Base-by-base conservation (phyloP, 2,329 filamentous ascomycete species). In the Exserohilum rostratum region DNA sequence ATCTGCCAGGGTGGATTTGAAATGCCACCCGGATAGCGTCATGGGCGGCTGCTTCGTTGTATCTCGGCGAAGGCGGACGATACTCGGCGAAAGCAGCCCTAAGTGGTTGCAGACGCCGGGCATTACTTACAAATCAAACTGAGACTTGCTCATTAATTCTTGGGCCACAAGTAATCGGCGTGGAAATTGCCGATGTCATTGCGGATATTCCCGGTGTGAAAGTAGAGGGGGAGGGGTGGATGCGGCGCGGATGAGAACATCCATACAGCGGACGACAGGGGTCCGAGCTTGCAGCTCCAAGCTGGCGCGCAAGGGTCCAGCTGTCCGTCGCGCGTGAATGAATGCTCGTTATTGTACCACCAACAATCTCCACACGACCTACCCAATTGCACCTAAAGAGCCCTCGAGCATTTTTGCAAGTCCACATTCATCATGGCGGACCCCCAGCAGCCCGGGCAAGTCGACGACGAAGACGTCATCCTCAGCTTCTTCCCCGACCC, bases 401-500 rank as follows among this genome's bases (percentile, higher is more conserved):
- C n/a, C n/a, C n/a, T n/a, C n/a, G n/a, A n/a, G n/a, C n/a, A n/a
- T n/a, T n/a, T n/a, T n/a, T n/a, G n/a, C n/a, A n/a, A n/a, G n/a
- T n/a, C n/a, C n/a, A n/a, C n/a, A n/a, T n/a, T n/a, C 9, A 42
- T 10, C 12, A 67, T 68, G 65, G 57, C 61, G 10, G 58, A 65
- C 18, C 39, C 56, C 15, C 63, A 65, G n/a, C 47, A 45, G 10
- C 54, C 52, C 3, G 49, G 43, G 3, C 43, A 46, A 27, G 31
- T 46, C 34, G 55, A 58, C 5, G 61, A 65, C 15, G 67, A 69
- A n/a, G 64, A 69, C 25, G 60, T 63, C 18, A 43, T 62, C 17
- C 60, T 62, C 38, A 65, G 67, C 39, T 64, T 88, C 35, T 96
- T 92, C 72, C 93, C 95, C 20, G 86, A 89, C 47, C 95, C 95